Evolutionary conservation across 306 rosid genomes (phyloP).

Genomic region (Prosopis cineraria): DNA sequence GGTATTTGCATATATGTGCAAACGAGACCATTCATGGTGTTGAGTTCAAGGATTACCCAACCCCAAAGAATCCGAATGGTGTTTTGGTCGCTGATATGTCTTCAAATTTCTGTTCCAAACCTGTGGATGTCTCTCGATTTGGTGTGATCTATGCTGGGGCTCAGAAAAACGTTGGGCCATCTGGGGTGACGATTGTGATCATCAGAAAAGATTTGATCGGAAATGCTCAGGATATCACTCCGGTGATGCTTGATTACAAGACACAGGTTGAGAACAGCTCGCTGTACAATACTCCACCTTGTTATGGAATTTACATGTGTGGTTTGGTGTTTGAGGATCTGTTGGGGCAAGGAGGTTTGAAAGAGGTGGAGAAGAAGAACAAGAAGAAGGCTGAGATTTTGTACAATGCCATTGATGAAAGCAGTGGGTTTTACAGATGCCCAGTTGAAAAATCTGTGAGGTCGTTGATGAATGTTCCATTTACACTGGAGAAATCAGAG

Average conservation of each 20-base stretch:
- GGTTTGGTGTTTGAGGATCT: slow-evolving; percentile 93
- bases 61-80: slow-evolving; percentile 45
- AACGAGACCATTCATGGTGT: slow-evolving; percentile 97
- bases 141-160: slow-evolving; percentile 94
- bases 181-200: slow-evolving; percentile 92
- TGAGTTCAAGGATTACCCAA: slow-evolving; percentile 83
- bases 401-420: slow-evolving; percentile 67
- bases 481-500: slow-evolving; percentile 83
- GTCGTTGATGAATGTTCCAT: slow-evolving; percentile 95
- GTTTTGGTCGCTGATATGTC: slow-evolving; percentile 89
- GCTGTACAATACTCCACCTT: slow-evolving; percentile 96
- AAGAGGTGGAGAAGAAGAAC: slow-evolving; percentile 89
- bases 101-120: slow-evolving; percentile 91
- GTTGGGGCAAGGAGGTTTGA: slow-evolving; percentile 84
- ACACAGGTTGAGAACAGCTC: slow-evolving; percentile 85
- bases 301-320: slow-evolving; percentile 87
- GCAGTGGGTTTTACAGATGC: slow-evolving; percentile 81
- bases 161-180: slow-evolving; percentile 93
- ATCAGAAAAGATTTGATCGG: slow-evolving; percentile 85
- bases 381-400: slow-evolving; percentile 72
- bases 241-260: slow-evolving; percentile 91
- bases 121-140: slow-evolving; percentile 82
- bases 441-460: slow-evolving; percentile 90
- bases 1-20: slow-evolving; percentile 77
- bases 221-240: slow-evolving; percentile 65